A percentile compares a stretch with the other conserved stretches of the same genome.
phyloP scores from a whole-genome alignment of 148 eudicot genomes.

The Gaultheria prostrata region DNA sequence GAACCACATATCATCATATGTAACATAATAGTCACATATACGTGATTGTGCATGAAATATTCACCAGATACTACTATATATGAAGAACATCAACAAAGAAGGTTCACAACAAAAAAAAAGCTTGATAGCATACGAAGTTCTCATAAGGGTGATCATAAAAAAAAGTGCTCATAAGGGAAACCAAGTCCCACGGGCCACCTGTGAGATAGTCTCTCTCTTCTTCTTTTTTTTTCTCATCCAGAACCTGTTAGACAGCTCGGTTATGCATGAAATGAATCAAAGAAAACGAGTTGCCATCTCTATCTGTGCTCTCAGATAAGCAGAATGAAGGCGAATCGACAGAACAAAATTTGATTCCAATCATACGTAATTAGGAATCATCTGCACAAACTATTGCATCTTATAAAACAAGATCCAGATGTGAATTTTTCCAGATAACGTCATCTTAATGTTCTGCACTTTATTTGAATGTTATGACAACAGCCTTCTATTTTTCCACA shows the following conservation, averaged over 20 bases:
- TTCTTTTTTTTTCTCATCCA: no score
- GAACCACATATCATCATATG: neutral
- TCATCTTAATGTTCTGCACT: no score
- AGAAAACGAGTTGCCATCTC: neutral
- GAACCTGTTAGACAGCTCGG: no score
- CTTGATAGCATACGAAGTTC: neutral
- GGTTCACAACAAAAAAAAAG: neutral
- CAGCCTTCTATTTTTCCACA: no score
- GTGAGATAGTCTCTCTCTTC: neutral
- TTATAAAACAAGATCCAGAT: no score
- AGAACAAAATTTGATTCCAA: neutral
- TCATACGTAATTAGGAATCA: no score
- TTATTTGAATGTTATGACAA: no score
- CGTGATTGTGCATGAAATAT: neutral
- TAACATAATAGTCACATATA: neutral
- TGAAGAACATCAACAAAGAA: neutral
- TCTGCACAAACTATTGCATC: no score
- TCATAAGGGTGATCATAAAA: neutral
- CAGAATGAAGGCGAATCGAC: neutral
- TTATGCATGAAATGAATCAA: no score
- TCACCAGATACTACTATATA: neutral
- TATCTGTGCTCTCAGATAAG: neutral
- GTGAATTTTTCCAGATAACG: no score
- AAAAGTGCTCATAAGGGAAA: neutral
- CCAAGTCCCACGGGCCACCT: neutral